phyloP scores from a whole-genome alignment of 495 filamentous ascomycete species.

The Aspergillus sclerotioniger region DNA sequence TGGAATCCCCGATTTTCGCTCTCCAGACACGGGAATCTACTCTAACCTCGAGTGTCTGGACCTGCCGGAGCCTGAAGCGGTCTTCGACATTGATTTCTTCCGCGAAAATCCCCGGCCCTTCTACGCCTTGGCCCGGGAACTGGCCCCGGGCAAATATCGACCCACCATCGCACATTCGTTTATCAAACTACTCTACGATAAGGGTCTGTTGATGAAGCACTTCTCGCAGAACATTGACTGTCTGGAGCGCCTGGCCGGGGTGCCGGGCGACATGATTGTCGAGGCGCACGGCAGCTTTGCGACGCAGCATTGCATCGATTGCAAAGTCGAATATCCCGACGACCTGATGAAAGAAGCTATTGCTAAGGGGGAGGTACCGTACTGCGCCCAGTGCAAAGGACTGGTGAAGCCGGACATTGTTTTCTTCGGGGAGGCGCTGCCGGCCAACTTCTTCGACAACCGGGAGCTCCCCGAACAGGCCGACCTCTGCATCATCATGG shows the following conservation, averaged over 20 bases:
- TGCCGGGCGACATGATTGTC: slow-evolving; percentile 76
- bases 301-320: slow-evolving; percentile 84
- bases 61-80: slow-evolving; percentile 73
- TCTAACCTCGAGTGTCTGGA: slow-evolving; percentile 81
- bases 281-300: slow-evolving; percentile 97
- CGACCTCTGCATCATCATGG: slow-evolving; percentile 86
- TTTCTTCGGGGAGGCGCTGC: slow-evolving; percentile 91
- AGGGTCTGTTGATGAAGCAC: slow-evolving; percentile 74
- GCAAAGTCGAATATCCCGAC: slow-evolving; percentile 66
- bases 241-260: slow-evolving; percentile 82
- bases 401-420: slow-evolving; percentile 96
- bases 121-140: slow-evolving; percentile 84
- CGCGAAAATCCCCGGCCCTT: slow-evolving; percentile 80
- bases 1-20: slow-evolving; percentile 88
- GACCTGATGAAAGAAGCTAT: slow-evolving; percentile 70
- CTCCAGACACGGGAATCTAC: slow-evolving; percentile 82
- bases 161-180: slow-evolving; percentile 85
- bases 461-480: slow-evolving; percentile 54
- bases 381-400: slow-evolving; percentile 69
- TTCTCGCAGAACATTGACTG: slow-evolving; percentile 99
- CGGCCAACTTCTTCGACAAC: slow-evolving; percentile 64
- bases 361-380: slow-evolving; percentile 59
- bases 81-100: slow-evolving; percentile 88
- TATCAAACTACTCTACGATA: slow-evolving; percentile 69
- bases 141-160: slow-evolving; percentile 87